Conservation (phyloP, 2,329 filamentous ascomycete species). For the Xylaria hypoxylon region DNA sequence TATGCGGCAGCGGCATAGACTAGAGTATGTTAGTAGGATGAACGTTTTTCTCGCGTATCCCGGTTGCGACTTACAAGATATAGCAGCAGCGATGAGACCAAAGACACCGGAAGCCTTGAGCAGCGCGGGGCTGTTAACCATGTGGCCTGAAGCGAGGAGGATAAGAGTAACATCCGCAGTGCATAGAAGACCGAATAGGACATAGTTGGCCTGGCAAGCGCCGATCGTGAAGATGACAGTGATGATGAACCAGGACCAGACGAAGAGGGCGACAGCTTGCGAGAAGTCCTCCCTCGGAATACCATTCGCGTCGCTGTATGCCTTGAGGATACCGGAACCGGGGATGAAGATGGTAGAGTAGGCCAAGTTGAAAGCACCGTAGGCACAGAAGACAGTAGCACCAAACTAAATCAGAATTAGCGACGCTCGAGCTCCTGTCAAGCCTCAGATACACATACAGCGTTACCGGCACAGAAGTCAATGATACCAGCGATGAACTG, state of each 20-base stretch:
- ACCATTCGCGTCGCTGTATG: constrained; percentile 52
- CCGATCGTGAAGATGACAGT: constrained; percentile 47
- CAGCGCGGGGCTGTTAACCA: constrained; percentile 36
- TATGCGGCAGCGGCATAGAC: constrained; percentile 43
- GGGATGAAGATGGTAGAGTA: constrained; percentile 56
- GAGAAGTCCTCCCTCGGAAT: constrained; percentile 43
- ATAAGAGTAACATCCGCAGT: constrained; percentile 44
- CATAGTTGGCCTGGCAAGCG: constrained; percentile 43
- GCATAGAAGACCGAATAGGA: constrained; percentile 41
- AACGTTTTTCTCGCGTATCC: not conserved
- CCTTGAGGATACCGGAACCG: constrained; percentile 52
- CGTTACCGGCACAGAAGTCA: constrained; percentile 45
- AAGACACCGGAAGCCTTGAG: constrained; percentile 44
- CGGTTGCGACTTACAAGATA: constrained; percentile 41
- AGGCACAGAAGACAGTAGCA: constrained; percentile 54
- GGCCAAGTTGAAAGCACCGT: constrained; percentile 55
- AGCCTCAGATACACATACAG: constrained; percentile 37
- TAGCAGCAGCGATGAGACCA: constrained; percentile 41
- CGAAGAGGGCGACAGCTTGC: constrained; percentile 46
- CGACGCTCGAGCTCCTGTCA: not conserved
- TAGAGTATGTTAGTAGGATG: constrained; percentile 28
- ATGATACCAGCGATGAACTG: constrained; percentile 46
- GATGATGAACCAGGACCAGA: constrained; percentile 48
- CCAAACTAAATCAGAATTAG: constrained; percentile 46
- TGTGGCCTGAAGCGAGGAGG: constrained; percentile 43